Conservation (phyloP, 2,329 filamentous ascomycete species). For the Pseudogymnoascus sp. region DNA sequence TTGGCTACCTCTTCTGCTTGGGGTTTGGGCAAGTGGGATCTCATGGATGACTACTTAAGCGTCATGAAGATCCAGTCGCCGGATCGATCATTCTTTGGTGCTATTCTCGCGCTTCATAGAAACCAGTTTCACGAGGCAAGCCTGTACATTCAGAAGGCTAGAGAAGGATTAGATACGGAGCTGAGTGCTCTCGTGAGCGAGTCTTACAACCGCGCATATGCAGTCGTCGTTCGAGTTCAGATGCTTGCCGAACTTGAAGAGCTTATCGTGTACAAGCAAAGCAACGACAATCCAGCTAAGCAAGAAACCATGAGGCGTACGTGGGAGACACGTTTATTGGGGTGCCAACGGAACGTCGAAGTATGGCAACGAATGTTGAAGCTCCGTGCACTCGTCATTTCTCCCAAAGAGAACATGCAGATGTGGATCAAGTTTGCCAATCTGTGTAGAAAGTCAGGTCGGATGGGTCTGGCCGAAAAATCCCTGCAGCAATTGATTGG, state of each 20-base stretch:
- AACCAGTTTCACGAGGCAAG: constrained; percentile 91
- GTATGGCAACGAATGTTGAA: constrained; percentile 99
- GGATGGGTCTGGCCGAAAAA: constrained; percentile 91
- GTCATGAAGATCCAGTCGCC: constrained; percentile 93
- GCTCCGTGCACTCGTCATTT: constrained; percentile 83
- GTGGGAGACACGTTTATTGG: constrained; percentile 91
- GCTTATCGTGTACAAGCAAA: constrained; percentile 96
- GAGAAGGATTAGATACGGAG: constrained; percentile 91
- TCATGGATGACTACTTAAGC: constrained; percentile 94
- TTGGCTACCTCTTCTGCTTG: constrained; percentile 92
- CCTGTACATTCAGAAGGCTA: constrained; percentile 81
- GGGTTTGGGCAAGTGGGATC: constrained; percentile 93
- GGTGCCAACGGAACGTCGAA: constrained; percentile 93
- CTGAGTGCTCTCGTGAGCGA: constrained; percentile 94
- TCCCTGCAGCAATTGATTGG: constrained; percentile 86
- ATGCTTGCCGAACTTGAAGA: constrained; percentile 99
- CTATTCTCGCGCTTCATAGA: constrained; percentile 86
- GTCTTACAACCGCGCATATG: constrained; percentile 94
- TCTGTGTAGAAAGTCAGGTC: constrained; percentile 89
- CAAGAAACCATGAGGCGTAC: constrained; percentile 85
- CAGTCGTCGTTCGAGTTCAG: constrained; percentile 95
- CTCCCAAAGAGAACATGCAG: constrained; percentile 86
- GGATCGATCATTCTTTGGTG: constrained; percentile 94
- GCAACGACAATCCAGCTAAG: constrained; percentile 68
- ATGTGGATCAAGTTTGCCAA: constrained; percentile 99